Base-by-base conservation (phyloP, 345 rosid genomes). In the Brassica napus region DNA sequence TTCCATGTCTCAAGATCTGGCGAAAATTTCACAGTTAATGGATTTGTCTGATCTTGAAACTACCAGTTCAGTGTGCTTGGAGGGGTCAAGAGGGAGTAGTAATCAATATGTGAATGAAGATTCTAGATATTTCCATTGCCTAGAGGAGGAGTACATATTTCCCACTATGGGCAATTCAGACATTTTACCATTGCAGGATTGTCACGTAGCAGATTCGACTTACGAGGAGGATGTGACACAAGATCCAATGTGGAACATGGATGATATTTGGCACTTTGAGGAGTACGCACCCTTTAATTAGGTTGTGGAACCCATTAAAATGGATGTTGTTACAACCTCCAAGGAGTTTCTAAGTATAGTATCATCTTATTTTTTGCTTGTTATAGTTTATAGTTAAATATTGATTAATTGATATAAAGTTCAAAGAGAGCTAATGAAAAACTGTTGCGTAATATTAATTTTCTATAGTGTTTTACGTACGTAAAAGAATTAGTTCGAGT, bases 201-300 rank as follows among this genome's bases (percentile, higher is more conserved):
- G 78, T 78, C 91, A 86, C 73, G 47, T 86, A 86, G 85, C 71
- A 1, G 65, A 81, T 77, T 87, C 88, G 86, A 39, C 15, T 6
- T 75, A 78, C 39, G 80, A 69, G 75, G 77, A 84, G 65, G 88
- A 86, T 69, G 64, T 82, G 72, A 84, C 78, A 52, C 76, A 61
- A 62, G 76, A 73, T 60, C 76, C 76, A 60, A 49, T 82, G 54
- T 91, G 97, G 94, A 84, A 78, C 85, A 77, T 80, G 84, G 93
- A 89, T 71, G 89, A 88, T 73, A 80, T 84, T 72, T 92, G 93
- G 89, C 88, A 84, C 71, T 81, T 83, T 65, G 83, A 87, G 83
- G 83, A 87, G 83, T 62, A 62, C 60, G 72, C 28, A 68, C 73
- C 54, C 15, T 65, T 30, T 18, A 54, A 42, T 16, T 71, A 71